phyloP scores from a whole-genome alignment of 306 rosid genomes.

The Elaeagnus macrophylla region DNA sequence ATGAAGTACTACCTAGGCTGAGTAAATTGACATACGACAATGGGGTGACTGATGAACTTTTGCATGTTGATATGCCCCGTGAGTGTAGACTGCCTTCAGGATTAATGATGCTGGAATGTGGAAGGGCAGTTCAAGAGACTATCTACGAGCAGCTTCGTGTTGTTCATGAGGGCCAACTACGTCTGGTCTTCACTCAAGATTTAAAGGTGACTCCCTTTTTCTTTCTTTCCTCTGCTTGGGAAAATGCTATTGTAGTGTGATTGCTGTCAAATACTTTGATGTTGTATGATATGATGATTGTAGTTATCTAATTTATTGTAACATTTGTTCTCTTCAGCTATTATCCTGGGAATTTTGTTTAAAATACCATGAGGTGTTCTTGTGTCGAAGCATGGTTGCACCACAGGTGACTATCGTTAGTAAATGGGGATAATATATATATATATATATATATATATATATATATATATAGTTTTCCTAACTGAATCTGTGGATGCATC shows the following conservation, averaged over 20 bases:
- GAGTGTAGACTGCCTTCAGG: conserved; percentile 30
- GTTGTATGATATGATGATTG: no score
- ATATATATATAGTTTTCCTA: no score
- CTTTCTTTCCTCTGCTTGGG: no score
- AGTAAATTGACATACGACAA: conserved; percentile 26
- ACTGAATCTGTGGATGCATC: not conserved
- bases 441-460: no score
- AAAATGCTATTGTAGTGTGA: no score
- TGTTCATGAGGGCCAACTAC: conserved; percentile 32
- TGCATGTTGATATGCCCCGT: conserved; percentile 30
- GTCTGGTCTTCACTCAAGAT: conserved; percentile 24
- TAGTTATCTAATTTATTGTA: no score
- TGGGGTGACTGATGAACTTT: conserved; percentile 32
- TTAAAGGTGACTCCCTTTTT: conserved; percentile 25
- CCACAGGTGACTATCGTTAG: conserved; percentile 18
- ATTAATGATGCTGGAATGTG: conserved; percentile 29
- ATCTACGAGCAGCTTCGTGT: conserved; percentile 32
- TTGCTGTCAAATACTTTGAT: no score
- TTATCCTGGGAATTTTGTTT: conserved; percentile 42
- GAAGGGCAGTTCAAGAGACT: conserved; percentile 36
- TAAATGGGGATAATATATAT: no score
- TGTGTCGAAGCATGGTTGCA: conserved; percentile 24
- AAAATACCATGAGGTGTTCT: conserved; percentile 29
- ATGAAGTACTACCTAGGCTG: conserved; percentile 37
- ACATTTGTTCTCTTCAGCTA: conserved; percentile 15